Percentiles rank a stretch among this genome's conserved stretches.
Evolutionary conservation across 2,329 filamentous ascomycete species (phyloP).

Genomic region (Fusarium tupiense): DNA sequence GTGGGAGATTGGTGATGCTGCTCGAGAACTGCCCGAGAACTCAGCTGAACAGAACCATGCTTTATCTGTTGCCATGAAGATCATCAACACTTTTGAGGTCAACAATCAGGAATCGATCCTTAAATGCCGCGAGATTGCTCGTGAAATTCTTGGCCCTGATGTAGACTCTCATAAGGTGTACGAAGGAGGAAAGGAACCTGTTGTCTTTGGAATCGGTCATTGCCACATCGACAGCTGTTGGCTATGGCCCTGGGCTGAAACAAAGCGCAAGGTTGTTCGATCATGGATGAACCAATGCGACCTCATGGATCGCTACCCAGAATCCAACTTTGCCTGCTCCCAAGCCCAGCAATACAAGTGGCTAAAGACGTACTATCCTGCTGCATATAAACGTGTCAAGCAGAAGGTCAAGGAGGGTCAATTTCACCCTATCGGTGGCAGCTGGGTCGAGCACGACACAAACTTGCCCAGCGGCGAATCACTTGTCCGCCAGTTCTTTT

Average conservation of each 20-base stretch:
- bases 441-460: slow-evolving; percentile 99
- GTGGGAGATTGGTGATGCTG: slow-evolving; percentile 95
- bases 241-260: slow-evolving; percentile 98
- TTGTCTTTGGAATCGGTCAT: slow-evolving; percentile 91
- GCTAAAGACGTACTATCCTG: slow-evolving; percentile 90
- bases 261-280: slow-evolving; percentile 92
- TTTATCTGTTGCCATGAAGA: slow-evolving; percentile 81
- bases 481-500: slow-evolving; percentile 91
- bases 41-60: slow-evolving; percentile 92
- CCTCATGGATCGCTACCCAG: slow-evolving; percentile 92
- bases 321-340: slow-evolving; percentile 90
- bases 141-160: slow-evolving; percentile 81
- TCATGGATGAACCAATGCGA: slow-evolving; percentile 98
- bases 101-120: slow-evolving; percentile 81
- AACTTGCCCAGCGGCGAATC: slow-evolving; percentile 97
- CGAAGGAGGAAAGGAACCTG: slow-evolving; percentile 74
- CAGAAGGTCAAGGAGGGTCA: slow-evolving; percentile 87
- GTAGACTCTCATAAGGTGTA: slow-evolving; percentile 89
- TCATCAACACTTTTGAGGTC: slow-evolving; percentile 90
- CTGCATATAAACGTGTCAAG: slow-evolving; percentile 90
- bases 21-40: slow-evolving; percentile 87
- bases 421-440: slow-evolving; percentile 95
- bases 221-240: slow-evolving; percentile 99
- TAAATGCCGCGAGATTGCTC: slow-evolving; percentile 83
- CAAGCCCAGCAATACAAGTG: slow-evolving; percentile 99